Percentiles rank a stretch among this genome's conserved stretches.
Evolutionary conservation across 2,329 filamentous ascomycete species (phyloP).

Genomic region (Parafenestella ontariensis): DNA sequence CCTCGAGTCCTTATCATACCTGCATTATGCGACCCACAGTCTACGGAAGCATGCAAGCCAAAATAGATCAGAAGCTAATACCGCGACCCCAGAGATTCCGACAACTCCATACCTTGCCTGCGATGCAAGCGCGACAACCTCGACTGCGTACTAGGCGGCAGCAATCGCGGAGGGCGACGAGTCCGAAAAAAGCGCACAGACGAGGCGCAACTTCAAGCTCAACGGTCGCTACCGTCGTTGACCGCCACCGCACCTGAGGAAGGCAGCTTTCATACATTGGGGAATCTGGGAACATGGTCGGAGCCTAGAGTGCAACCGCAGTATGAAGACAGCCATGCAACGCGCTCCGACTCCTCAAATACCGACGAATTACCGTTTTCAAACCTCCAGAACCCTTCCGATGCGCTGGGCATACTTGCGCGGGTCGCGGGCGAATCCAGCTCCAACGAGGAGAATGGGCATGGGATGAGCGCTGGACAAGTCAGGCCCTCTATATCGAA

Average conservation of each 20-base stretch:
- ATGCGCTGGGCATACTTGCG: slow-evolving; percentile 57
- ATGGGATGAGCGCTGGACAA: slow-evolving; percentile 10
- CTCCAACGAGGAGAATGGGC: slow-evolving; percentile 36
- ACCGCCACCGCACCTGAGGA: slow-evolving; percentile 41
- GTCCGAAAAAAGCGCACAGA: slow-evolving; percentile 56
- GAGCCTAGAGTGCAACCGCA: slow-evolving; percentile 28
- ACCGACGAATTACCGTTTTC: slow-evolving; percentile 48
- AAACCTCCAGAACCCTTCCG: slow-evolving; percentile 58
- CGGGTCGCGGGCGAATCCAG: slow-evolving; percentile 53
- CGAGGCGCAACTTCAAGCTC: slow-evolving; percentile 12
- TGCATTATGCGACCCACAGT: not conserved
- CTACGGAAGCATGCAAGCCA: too few relatives aligned
- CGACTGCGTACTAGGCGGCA: slow-evolving; percentile 66
- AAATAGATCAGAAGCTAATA: slow-evolving; percentile 3
- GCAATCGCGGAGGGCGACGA: slow-evolving; percentile 65
- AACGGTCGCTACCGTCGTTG: slow-evolving; percentile 32
- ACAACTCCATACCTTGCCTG: slow-evolving; percentile 61
- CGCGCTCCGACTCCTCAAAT: slow-evolving; percentile 39
- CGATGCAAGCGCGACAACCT: slow-evolving; percentile 64
- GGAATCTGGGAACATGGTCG: slow-evolving; percentile 48
- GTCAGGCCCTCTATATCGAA: slow-evolving; percentile 19
- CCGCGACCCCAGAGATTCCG: slow-evolving; percentile 53
- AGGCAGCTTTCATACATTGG: slow-evolving; percentile 44
- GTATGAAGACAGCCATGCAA: slow-evolving; percentile 30
- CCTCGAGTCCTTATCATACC: not conserved